Percentiles rank a stretch among this genome's conserved stretches.
These are phyloP conservation scores for Boletus rubescentipes DNA, from an alignment of 768 basidiomycete genomes.

Conservation along the genomic window DNA sequence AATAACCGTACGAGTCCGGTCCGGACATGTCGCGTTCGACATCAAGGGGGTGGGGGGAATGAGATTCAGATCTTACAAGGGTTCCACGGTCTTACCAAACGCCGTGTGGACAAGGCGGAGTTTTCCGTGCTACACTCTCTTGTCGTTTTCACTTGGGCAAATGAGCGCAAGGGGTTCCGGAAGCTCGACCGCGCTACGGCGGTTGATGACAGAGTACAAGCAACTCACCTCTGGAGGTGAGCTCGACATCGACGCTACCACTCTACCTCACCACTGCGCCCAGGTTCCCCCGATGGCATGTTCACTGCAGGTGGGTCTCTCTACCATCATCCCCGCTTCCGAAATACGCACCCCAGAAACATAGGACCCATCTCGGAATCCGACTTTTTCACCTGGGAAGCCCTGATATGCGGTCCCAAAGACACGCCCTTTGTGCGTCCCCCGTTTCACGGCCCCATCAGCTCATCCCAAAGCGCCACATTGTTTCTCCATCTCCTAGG, in stretches of 20 bases:
- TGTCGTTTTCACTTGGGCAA: too few species aligned
- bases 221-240: conserved; percentile 77
- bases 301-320: conserved; percentile 79
- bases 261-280: not conserved
- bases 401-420: conserved; percentile 89
- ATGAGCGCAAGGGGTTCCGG: conserved; percentile 52
- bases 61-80: not conserved
- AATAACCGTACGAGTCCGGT: conserved; percentile 1
- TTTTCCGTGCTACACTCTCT: not conserved
- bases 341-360: not conserved
- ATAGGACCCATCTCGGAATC: conserved; percentile 86
- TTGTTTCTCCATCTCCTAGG: conserved; percentile 42
- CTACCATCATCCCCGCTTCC: not conserved
- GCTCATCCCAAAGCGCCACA: not conserved
- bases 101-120: not conserved
- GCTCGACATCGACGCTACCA: not conserved
- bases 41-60: not conserved
- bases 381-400: conserved; percentile 97
- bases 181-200: conserved; percentile 70
- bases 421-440: conserved; percentile 87
- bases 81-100: not conserved
- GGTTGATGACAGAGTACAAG: conserved; percentile 93
- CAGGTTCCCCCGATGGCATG: conserved; percentile 88
- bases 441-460: too few species aligned
- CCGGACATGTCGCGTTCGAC: not conserved